A percentile compares a stretch with the other conserved stretches of the same genome.
Evolutionary conservation across 179 eudicot genomes (phyloP).

Genomic region (Camellia oleifera): DNA sequence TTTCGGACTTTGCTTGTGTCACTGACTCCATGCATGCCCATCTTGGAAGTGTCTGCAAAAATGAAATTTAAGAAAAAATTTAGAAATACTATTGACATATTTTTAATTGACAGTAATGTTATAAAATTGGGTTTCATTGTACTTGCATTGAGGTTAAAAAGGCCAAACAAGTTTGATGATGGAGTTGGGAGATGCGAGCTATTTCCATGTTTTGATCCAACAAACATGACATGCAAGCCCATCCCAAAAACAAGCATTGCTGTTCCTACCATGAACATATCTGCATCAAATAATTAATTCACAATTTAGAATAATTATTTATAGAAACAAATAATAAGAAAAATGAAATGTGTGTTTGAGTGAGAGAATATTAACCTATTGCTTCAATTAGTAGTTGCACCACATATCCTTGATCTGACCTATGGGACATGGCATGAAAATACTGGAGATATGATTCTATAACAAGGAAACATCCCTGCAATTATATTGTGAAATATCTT

Average conservation of each 20-base stretch:
- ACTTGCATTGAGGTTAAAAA: conserved; percentile 38
- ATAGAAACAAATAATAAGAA: not conserved
- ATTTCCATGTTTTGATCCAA: conserved; percentile 25
- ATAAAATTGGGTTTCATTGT: too few species aligned
- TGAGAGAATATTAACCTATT: conserved; percentile 30
- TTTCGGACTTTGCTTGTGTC: conserved; percentile 52
- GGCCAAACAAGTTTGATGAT: conserved; percentile 34
- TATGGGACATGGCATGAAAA: conserved; percentile 35
- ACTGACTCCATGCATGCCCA: conserved; percentile 49
- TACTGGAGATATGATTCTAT: conserved; percentile 43
- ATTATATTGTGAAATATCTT: not conserved
- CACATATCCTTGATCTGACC: conserved; percentile 32
- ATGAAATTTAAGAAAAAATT: not conserved
- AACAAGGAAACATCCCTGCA: conserved; percentile 50
- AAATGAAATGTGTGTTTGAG: too few species aligned
- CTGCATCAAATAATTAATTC: conserved; percentile 25
- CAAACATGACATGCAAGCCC: conserved; percentile 58
- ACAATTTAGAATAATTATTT: not conserved
- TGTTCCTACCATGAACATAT: conserved; percentile 63
- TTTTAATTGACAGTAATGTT: too few species aligned
- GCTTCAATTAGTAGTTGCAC: conserved; percentile 46
- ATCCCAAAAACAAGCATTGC: conserved; percentile 62
- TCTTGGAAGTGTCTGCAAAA: conserved; percentile 9
- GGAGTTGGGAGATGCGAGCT: conserved; percentile 17
- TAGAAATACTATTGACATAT: too few species aligned